Conservation (phyloP, 352 stramenopile genomes). For the Phytopythium helicoides region DNA sequence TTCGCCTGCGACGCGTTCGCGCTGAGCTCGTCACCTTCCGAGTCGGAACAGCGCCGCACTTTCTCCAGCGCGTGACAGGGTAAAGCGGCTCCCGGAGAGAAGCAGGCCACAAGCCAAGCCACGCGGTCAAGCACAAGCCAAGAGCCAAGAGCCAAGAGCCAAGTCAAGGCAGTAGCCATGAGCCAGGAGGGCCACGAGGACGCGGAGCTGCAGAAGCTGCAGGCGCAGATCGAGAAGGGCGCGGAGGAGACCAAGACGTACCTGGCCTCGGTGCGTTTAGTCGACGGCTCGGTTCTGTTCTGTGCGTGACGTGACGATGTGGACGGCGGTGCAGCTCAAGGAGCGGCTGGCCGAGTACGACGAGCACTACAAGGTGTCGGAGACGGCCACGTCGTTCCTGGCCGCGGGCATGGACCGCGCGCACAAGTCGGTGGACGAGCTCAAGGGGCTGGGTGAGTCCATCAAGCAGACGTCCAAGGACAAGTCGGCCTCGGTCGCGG, state of each 20-base stretch:
- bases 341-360: conserved; percentile 59
- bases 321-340: conserved; percentile 29
- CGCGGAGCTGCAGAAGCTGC: conserved; percentile 55
- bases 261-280: conserved; percentile 33
- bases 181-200: conserved; percentile 7
- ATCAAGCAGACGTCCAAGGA: conserved; percentile 55
- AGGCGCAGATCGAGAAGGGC: conserved; percentile 67
- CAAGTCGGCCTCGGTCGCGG: conserved; percentile 43
- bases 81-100: too few species aligned
- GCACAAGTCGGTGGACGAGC: conserved; percentile 72
- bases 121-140: not conserved
- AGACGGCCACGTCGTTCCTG: conserved; percentile 67
- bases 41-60: too few species aligned
- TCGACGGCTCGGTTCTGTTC: not conserved
- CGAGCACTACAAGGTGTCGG: conserved; percentile 63
- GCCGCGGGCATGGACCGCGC: conserved; percentile 60
- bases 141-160: not conserved
- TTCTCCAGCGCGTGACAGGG: too few species aligned
- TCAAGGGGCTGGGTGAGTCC: conserved; percentile 52
- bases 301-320: not conserved
- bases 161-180: not conserved
- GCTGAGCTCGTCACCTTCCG: too few species aligned
- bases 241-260: conserved; percentile 78
- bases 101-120: too few species aligned
- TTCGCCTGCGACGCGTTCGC: too few species aligned